Percentiles rank a stretch among this genome's conserved stretches.
These are phyloP conservation scores for Ustilago hordei DNA, from an alignment of 1,284 basidiomycete genomes.

Conservation along the genomic window DNA sequence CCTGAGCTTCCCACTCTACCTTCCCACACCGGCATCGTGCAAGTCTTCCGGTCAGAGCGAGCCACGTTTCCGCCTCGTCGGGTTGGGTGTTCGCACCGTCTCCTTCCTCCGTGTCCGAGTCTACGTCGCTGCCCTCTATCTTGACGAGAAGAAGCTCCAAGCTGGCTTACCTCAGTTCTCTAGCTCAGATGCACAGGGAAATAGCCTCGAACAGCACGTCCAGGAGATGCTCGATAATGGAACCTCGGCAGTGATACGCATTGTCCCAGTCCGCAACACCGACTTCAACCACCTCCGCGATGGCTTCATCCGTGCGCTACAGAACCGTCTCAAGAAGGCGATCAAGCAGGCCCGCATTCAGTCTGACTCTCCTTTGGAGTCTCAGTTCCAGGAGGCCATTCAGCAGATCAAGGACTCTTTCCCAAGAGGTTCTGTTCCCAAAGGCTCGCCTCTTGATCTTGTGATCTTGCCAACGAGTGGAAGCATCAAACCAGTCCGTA, in stretches of 20 bases:
- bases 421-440: conserved; percentile 71
- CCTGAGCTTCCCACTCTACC: conserved; percentile 43
- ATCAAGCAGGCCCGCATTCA: conserved; percentile 32
- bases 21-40: conserved; percentile 25
- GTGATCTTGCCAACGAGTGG: conserved; percentile 38
- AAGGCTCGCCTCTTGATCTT: conserved; percentile 71
- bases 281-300: conserved; percentile 85
- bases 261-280: conserved; percentile 82
- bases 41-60: conserved; percentile 69
- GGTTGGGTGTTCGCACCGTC: conserved; percentile 84
- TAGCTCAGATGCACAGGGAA: not conserved
- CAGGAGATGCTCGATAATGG: conserved; percentile 47
- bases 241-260: conserved; percentile 47
- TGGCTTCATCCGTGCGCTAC: conserved; percentile 81
- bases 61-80: conserved; percentile 74
- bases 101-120: conserved; percentile 83
- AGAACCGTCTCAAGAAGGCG: conserved; percentile 76
- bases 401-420: conserved; percentile 71
- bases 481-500: not conserved
- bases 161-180: not conserved
- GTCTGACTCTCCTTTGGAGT: conserved; percentile 17
- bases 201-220: conserved; percentile 39
- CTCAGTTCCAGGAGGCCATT: conserved; percentile 66
- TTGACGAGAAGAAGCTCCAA: conserved; percentile 73
- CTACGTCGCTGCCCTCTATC: conserved; percentile 87